Percentiles rank a stretch among this genome's conserved stretches.
Conservation (phyloP, 257 asterid species). For the Prunella vulgaris region DNA sequence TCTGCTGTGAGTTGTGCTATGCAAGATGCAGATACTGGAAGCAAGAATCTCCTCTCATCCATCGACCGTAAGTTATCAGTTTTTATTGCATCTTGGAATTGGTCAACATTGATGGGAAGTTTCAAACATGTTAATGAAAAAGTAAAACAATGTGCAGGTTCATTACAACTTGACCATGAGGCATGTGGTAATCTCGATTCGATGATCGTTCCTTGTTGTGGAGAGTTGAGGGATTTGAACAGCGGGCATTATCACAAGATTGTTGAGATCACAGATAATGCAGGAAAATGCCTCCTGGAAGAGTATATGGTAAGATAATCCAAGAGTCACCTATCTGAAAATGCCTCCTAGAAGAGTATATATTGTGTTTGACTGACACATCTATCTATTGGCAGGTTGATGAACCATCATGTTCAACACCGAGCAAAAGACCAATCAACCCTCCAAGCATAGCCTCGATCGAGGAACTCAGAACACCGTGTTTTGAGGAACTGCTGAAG, state of each 20-base stretch:
- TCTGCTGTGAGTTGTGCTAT: constrained; percentile 73
- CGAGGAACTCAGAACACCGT: constrained; percentile 84
- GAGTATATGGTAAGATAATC: constrained; percentile 64
- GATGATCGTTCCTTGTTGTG: constrained; percentile 76
- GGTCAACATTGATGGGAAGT: neutral
- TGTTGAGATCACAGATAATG: constrained; percentile 70
- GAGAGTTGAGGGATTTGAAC: constrained; percentile 76
- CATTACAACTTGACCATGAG: constrained; percentile 88
- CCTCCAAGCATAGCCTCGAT: constrained; percentile 69
- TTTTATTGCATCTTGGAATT: neutral
- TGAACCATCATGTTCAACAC: constrained; percentile 88
- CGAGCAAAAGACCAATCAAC: constrained; percentile 54
- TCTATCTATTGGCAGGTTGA: constrained; percentile 51
- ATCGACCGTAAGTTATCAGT: constrained; percentile 63
- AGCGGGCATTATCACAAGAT: constrained; percentile 71
- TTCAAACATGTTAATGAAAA: neutral
- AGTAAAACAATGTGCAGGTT: constrained; percentile 41
- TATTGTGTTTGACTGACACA: neutral
- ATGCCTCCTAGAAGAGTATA: neutral
- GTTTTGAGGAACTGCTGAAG: constrained; percentile 75
- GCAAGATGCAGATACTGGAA: constrained; percentile 74
- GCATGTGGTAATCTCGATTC: constrained; percentile 81
- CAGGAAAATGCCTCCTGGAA: constrained; percentile 83
- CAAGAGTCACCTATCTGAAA: neutral
- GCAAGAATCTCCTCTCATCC: constrained; percentile 73